Conservation (phyloP, 192 early-diverging fungal genomes). For the Backusella sp. region DNA sequence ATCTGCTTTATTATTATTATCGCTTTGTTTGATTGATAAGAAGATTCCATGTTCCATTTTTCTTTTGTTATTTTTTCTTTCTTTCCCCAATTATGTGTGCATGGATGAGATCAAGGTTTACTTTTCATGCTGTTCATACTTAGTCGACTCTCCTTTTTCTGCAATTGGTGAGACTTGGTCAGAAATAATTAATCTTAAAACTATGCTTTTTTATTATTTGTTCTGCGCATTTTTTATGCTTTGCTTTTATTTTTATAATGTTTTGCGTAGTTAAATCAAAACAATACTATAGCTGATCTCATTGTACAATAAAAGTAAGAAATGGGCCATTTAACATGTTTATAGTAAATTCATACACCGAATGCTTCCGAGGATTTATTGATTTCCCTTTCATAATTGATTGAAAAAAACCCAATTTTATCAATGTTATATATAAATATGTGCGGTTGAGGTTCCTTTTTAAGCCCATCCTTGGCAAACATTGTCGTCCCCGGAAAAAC, state of each 20-base stretch:
- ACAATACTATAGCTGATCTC: background rate
- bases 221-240: background rate
- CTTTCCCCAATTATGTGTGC: background rate
- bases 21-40: background rate
- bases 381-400: background rate
- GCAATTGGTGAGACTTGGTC: background rate
- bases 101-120: background rate
- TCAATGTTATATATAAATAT: background rate
- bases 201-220: background rate
- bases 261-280: conserved; percentile 5
- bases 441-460: background rate
- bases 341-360: background rate
- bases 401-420: background rate
- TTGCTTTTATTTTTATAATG: background rate
- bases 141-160: background rate
- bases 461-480: conserved; percentile 1
- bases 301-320: background rate
- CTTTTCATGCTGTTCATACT: background rate
- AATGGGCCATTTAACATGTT: background rate
- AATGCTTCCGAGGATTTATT: background rate
- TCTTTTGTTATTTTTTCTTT: background rate
- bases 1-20: background rate
- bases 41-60: background rate
- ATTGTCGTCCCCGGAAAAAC: background rate
- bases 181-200: background rate